Conservation (phyloP, 805 yeast genomes). For the Candida sakaeoensis region DNA sequence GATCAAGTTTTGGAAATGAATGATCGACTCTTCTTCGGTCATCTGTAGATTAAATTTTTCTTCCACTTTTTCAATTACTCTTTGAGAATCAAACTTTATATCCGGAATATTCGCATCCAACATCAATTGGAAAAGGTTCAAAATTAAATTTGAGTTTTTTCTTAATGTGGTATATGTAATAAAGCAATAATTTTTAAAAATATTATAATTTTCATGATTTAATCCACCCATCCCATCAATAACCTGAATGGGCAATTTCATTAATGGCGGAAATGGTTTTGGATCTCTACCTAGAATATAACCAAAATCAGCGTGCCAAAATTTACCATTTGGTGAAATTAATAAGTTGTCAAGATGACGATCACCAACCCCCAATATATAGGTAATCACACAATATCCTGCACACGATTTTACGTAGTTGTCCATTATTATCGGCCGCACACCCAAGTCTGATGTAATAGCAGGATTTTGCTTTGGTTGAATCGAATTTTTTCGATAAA, state of each 20-base stretch:
- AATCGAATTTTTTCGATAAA: conserved; percentile 14
- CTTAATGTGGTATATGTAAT: conserved; percentile 89
- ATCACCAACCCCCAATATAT: conserved; percentile 93
- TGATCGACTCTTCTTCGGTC: conserved; percentile 93
- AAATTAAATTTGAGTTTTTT: conserved; percentile 82
- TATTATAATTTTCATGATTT: conserved; percentile 75
- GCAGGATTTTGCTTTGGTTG: conserved; percentile 25
- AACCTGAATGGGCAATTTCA: conserved; percentile 95
- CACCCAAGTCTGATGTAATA: conserved; percentile 40
- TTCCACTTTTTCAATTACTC: conserved; percentile 85
- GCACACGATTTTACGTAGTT: conserved; percentile 94
- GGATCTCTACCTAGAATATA: conserved; percentile 96
- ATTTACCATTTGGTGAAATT: conserved; percentile 73
- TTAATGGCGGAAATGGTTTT: conserved; percentile 96
- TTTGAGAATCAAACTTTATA: conserved; percentile 74
- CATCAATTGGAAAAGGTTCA: conserved; percentile 91
- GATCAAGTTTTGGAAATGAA: conserved; percentile 90
- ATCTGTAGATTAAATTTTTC: conserved; percentile 91
- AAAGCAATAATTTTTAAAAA: conserved; percentile 90
- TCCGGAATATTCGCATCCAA: conserved; percentile 91
- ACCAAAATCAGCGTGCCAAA: conserved; percentile 98
- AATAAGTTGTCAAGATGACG: conserved; percentile 90
- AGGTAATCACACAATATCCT: conserved; percentile 95
- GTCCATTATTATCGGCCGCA: conserved; percentile 74
- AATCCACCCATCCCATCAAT: conserved; percentile 98